phyloP scores from a whole-genome alignment of 495 filamentous ascomycete species.

The Hyaloscypha finlandica region DNA sequence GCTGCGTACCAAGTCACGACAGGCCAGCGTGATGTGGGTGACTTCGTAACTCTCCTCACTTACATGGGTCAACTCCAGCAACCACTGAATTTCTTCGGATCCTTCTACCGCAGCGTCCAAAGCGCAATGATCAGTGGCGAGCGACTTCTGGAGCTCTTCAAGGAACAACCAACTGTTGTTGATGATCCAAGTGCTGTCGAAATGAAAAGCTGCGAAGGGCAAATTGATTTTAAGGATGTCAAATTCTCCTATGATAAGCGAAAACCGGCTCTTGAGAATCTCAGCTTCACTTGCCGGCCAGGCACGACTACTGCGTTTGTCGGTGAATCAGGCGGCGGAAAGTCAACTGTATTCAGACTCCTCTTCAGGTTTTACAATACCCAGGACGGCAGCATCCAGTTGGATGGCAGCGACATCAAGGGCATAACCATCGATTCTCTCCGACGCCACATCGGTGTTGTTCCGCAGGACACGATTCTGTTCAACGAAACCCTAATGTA shows the following conservation, averaged over 20 bases:
- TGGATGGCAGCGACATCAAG: conserved; percentile 84
- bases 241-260: conserved; percentile 88
- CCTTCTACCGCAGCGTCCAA: conserved; percentile 95
- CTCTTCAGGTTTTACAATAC: conserved; percentile 95
- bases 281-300: conserved; percentile 79
- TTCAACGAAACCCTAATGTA: conserved; percentile 98
- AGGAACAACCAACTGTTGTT: conserved; percentile 87
- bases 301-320: conserved; percentile 96
- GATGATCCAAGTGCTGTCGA: conserved; percentile 54
- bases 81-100: conserved; percentile 96
- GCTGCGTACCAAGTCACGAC: conserved; percentile 85
- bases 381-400: conserved; percentile 70
- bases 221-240: conserved; percentile 83
- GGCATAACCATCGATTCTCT: conserved; percentile 92
- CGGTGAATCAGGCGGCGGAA: conserved; percentile 94
- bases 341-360: conserved; percentile 95
- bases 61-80: conserved; percentile 93
- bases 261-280: conserved; percentile 79
- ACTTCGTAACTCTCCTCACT: conserved; percentile 78
- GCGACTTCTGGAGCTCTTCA: conserved; percentile 92
- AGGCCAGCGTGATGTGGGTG: conserved; percentile 67
- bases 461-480: conserved; percentile 93
- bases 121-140: conserved; percentile 97
- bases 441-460: conserved; percentile 86
- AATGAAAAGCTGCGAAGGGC: conserved; percentile 70